Percentiles rank a stretch among this genome's conserved stretches.
Evolutionary conservation across 768 basidiomycete genomes (phyloP).

Genomic region (Trametes meyenii): DNA sequence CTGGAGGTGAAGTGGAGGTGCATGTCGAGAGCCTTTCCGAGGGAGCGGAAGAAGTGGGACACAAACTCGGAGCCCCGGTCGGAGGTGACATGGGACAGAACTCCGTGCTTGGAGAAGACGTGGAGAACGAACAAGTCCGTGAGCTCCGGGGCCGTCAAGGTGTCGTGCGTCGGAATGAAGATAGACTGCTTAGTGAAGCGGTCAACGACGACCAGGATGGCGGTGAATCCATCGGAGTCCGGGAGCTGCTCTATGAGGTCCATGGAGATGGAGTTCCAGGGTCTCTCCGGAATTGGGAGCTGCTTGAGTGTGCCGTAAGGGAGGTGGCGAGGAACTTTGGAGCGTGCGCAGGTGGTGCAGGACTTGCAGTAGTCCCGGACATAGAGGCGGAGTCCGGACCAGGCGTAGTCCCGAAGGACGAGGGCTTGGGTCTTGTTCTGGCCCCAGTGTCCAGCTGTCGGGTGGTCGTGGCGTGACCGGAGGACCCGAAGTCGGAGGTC

Average conservation of each 20-base stretch:
- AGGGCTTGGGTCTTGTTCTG: constrained; percentile 23
- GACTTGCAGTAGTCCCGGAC: constrained; percentile 33
- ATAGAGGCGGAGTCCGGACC: constrained; percentile 30
- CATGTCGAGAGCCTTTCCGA: constrained; percentile 2
- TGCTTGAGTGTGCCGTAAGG: constrained; percentile 21
- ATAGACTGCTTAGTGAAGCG: constrained; percentile 33
- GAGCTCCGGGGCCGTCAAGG: constrained; percentile 27
- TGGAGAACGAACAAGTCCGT: constrained; percentile 23
- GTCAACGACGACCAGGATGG: constrained; percentile 24
- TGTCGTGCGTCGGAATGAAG: constrained; percentile 32
- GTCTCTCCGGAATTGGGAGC: constrained; percentile 10
- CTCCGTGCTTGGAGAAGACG: constrained; percentile 20
- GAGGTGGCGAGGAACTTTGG: constrained; percentile 29
- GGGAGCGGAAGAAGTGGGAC: constrained; percentile 7
- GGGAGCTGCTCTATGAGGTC: constrained; percentile 33
- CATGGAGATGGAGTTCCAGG: constrained; percentile 34
- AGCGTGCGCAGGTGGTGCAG: constrained; percentile 31
- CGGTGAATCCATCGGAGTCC: constrained; percentile 17
- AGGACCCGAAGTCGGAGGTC: constrained; percentile 32
- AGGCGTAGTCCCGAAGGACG: constrained; percentile 32
- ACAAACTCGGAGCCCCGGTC: constrained; percentile 21
- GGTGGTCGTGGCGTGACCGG: constrained; percentile 32
- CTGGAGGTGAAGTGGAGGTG: constrained; percentile 17
- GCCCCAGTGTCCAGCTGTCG: constrained; percentile 37
- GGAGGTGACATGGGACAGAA: constrained; percentile 16